These are phyloP conservation scores for Lactarius trivialis DNA, from an alignment of 768 basidiomycete genomes.

Conservation along the genomic window DNA sequence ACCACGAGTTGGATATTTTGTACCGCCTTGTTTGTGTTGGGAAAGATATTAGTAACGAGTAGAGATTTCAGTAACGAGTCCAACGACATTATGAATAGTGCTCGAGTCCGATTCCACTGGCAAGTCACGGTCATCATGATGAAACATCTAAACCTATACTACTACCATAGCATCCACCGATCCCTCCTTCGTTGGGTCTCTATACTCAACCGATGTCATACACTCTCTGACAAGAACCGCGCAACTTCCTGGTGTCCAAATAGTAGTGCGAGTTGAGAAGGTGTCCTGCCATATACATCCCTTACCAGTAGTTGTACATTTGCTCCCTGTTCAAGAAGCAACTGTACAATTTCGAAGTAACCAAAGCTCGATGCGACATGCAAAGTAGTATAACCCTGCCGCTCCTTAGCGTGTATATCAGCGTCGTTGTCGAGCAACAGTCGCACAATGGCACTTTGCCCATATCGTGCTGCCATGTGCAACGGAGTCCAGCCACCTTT, in stretches of 20 bases:
- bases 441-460: not conserved
- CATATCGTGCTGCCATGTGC: not conserved
- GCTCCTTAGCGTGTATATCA: not conserved
- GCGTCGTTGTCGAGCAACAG: not conserved
- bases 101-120: too few species aligned
- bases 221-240: not conserved
- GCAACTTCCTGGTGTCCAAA: not conserved
- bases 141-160: too few species aligned
- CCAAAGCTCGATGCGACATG: not conserved
- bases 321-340: not conserved
- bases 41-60: too few species aligned
- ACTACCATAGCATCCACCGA: too few species aligned
- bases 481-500: not conserved
- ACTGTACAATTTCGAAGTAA: not conserved
- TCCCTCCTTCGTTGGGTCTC: too few species aligned
- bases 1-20: too few species aligned
- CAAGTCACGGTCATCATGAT: too few species aligned
- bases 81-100: too few species aligned
- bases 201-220: not conserved
- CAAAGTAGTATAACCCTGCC: not conserved
- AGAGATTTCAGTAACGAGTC: too few species aligned
- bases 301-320: not conserved
- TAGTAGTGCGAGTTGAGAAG: not conserved
- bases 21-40: too few species aligned
- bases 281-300: not conserved